These are phyloP conservation scores for Nakaseomyces sp. DNA, from an alignment of 1,139 yeast genomes.

Conservation along the genomic window DNA sequence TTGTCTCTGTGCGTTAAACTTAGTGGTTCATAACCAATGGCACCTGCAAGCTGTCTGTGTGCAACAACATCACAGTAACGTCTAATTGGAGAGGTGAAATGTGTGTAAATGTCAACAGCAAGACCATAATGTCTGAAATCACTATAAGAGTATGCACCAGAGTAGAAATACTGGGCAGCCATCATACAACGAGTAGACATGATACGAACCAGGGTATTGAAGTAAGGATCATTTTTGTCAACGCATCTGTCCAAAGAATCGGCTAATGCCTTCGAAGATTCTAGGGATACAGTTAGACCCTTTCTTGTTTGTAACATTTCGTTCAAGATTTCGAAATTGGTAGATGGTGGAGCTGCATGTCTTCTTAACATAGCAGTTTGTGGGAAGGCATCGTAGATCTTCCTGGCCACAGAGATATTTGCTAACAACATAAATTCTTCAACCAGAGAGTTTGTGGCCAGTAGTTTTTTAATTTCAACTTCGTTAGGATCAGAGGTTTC, in stretches of 20 bases:
- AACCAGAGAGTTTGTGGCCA: conserved; percentile 90
- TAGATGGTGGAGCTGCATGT: conserved; percentile 92
- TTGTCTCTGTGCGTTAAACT: conserved; percentile 82
- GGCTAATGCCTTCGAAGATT: conserved; percentile 84
- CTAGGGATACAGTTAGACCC: conserved; percentile 68
- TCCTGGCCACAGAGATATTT: conserved; percentile 89
- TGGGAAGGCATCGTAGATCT: conserved; percentile 85
- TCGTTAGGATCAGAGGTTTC: conserved; percentile 97
- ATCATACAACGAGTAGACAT: conserved; percentile 99
- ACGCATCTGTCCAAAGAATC: conserved; percentile 85
- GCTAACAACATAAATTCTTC: conserved; percentile 99
- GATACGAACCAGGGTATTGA: conserved; percentile 87
- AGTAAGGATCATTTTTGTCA: conserved; percentile 77
- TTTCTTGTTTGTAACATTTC: conserved; percentile 84
- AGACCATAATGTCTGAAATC: conserved; percentile 95
- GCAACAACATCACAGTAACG: conserved; percentile 97
- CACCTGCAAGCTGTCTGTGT: conserved; percentile 94
- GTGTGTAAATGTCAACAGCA: conserved; percentile 95
- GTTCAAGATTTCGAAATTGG: conserved; percentile 81
- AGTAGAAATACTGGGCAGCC: conserved; percentile 96
- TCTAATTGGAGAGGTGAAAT: conserved; percentile 96
- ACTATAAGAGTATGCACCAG: conserved; percentile 88
- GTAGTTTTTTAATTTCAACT: conserved; percentile 79
- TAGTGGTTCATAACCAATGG: conserved; percentile 84
- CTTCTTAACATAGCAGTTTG: conserved; percentile 98